Conservation (phyloP, 257 asterid species). For the Catharanthus roseus region DNA sequence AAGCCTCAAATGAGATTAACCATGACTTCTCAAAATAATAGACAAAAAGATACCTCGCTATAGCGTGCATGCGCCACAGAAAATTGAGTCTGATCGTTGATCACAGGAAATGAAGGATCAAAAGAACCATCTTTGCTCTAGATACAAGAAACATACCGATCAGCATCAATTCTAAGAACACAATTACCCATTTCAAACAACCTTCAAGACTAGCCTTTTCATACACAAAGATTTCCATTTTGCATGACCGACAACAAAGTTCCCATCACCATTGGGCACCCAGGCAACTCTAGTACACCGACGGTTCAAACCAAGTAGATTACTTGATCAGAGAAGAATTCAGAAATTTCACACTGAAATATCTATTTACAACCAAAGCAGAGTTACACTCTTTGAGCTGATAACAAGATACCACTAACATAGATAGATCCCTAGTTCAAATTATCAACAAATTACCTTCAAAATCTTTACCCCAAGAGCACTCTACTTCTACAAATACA, state of each 20-base stretch:
- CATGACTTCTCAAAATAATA: background rate
- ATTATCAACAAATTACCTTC: background rate
- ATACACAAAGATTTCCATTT: constrained; percentile 83
- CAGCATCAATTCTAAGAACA: background rate
- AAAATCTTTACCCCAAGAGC: background rate
- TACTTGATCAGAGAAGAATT: constrained; percentile 14
- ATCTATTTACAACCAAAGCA: background rate
- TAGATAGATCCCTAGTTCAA: too few species aligned
- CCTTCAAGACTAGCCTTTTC: constrained; percentile 76
- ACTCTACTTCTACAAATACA: background rate
- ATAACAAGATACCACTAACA: background rate
- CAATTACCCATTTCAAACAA: background rate
- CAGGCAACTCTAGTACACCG: constrained; percentile 87
- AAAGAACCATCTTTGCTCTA: constrained; percentile 91
- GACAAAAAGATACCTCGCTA: constrained; percentile 60
- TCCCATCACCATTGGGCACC: constrained; percentile 93
- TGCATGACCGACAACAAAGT: constrained; percentile 82
- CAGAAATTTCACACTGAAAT: background rate
- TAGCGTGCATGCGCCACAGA: constrained; percentile 93
- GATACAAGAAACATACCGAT: constrained; percentile 15
- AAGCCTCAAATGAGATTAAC: background rate
- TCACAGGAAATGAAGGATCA: constrained; percentile 89
- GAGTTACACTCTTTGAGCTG: background rate
- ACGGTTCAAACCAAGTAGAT: constrained; percentile 44
- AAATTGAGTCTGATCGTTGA: constrained; percentile 93